These are phyloP conservation scores for Aspergillus unguis DNA, from an alignment of 2,329 filamentous ascomycete genomes.

Conservation along the genomic window DNA sequence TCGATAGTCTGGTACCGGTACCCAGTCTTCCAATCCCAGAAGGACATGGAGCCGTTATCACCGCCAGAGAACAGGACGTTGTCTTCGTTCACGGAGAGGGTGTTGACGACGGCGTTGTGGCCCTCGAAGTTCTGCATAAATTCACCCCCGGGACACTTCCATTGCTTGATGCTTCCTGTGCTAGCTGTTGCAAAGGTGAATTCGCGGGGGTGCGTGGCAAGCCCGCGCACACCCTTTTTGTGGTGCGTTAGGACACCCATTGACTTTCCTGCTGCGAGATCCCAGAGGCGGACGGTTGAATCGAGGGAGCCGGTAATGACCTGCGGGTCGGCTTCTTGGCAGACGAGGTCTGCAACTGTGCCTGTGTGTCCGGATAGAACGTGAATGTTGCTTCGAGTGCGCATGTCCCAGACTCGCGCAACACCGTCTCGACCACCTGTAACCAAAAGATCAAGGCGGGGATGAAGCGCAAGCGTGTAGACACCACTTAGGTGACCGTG, in stretches of 20 bases:
- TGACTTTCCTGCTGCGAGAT: constrained; percentile 91
- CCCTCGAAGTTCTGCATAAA: constrained; percentile 99
- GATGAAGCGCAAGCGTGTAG: constrained; percentile 89
- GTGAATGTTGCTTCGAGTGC: constrained; percentile 91
- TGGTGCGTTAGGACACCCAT: constrained; percentile 97
- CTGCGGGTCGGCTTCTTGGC: constrained; percentile 94
- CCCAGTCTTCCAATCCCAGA: constrained; percentile 99
- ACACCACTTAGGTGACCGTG: constrained; percentile 96
- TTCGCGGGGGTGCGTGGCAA: constrained; percentile 82
- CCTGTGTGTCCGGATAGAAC: constrained; percentile 87
- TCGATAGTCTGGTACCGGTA: constrained; percentile 87
- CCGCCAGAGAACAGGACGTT: constrained; percentile 93
- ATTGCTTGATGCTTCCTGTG: constrained; percentile 95
- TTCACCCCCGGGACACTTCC: constrained; percentile 95
- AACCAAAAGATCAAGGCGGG: constrained; percentile 88
- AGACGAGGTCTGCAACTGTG: constrained; percentile 84
- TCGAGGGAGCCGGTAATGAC: constrained; percentile 93
- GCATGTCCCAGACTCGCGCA: constrained; percentile 97
- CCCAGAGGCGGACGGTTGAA: constrained; percentile 87
- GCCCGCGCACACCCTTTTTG: constrained; percentile 89
- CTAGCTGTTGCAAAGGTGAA: constrained; percentile 95
- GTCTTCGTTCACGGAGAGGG: constrained; percentile 86
- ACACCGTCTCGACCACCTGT: constrained; percentile 94
- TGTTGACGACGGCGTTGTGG: constrained; percentile 95
- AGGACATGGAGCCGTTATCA: constrained; percentile 93